Conservation (phyloP, 2,329 filamentous ascomycete species). For the Colletotrichum nymphaeae region DNA sequence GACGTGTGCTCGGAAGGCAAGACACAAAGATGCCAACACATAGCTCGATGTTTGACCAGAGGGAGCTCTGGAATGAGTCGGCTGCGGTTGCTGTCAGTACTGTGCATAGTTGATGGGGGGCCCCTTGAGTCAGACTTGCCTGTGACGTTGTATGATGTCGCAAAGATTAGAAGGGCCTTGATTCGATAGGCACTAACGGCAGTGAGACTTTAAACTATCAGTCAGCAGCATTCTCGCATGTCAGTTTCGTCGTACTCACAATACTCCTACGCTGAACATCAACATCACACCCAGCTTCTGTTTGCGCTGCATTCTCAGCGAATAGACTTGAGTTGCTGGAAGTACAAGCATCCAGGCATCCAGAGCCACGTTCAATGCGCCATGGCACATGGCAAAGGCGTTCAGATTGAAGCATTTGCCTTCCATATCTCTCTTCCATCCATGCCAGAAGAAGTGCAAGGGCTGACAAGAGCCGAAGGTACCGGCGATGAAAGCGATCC, state of each 20-base stretch:
- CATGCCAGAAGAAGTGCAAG: conserved; percentile 56
- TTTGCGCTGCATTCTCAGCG: conserved; percentile 45
- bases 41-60: conserved; percentile 22
- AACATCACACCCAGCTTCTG: conserved; percentile 50
- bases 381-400: conserved; percentile 51
- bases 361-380: conserved; percentile 55
- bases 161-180: not conserved
- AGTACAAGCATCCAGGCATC: conserved; percentile 56
- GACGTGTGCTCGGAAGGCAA: conserved; percentile 23
- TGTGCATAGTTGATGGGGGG: rapidly evolving
- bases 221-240: not conserved
- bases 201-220: conserved; percentile 1
- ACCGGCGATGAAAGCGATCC: conserved; percentile 45
- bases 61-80: conserved; percentile 9
- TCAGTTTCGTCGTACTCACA: conserved; percentile 14
- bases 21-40: conserved; percentile 24
- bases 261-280: conserved; percentile 49
- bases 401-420: conserved; percentile 51
- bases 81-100: not conserved
- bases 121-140: not conserved
- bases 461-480: conserved; percentile 53
- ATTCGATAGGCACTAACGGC: conserved; percentile 29
- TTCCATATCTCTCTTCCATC: conserved; percentile 40
- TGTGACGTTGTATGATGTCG: conserved; percentile 28
- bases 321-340: conserved; percentile 50